phyloP scores from a whole-genome alignment of 2,329 filamentous ascomycete species.

The Stagonosporopsis chrysanthemi region DNA sequence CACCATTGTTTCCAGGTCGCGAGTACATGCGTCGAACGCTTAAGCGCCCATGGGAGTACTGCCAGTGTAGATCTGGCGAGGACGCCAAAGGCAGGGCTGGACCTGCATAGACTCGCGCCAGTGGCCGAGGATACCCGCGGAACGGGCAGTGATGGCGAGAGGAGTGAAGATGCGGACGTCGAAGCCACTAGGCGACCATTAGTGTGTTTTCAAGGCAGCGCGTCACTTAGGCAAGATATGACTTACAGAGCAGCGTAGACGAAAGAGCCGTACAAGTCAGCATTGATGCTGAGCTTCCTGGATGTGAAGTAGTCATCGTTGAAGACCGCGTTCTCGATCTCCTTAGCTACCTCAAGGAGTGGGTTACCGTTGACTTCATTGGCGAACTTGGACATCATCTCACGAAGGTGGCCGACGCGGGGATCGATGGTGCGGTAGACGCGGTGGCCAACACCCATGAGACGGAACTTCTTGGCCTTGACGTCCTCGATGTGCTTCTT shows the following conservation, averaged over 20 bases:
- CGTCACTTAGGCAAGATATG: background rate
- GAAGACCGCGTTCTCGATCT: background rate
- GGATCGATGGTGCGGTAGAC: background rate
- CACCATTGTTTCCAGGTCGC: too few species aligned
- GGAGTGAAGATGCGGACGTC: background rate
- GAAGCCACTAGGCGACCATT: background rate
- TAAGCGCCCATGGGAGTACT: background rate
- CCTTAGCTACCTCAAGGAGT: background rate
- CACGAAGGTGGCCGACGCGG: background rate
- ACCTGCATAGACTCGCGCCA: constrained; percentile 1
- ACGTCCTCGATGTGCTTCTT: background rate
- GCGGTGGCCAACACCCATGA: background rate
- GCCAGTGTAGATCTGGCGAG: background rate
- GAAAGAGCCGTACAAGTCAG: background rate
- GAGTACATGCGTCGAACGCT: background rate
- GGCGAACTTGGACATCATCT: background rate
- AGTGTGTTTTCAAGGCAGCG: background rate
- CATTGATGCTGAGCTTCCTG: background rate
- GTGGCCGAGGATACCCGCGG: constrained; percentile 1
- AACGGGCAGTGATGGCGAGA: background rate
- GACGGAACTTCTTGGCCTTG: constrained; percentile 1
- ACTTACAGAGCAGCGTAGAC: background rate
- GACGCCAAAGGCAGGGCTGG: background rate
- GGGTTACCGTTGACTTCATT: background rate
- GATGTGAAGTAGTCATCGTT: background rate